Conservation (phyloP, 2,329 filamentous ascomycete genomes). For the Phialocephala subalpina region DNA sequence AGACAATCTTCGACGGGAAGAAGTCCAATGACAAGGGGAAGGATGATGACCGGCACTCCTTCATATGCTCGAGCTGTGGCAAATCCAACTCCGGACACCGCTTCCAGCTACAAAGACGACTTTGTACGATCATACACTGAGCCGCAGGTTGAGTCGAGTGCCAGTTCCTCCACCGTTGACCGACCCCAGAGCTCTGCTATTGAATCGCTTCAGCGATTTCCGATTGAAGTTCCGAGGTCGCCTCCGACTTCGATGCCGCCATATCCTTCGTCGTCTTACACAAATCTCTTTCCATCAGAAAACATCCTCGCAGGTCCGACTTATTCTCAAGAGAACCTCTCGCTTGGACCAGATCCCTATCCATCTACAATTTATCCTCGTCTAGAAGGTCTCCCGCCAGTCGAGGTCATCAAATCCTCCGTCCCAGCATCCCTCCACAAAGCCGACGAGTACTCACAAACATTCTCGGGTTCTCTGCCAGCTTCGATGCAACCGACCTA, state of each 20-base stretch:
- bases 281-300: conserved; percentile 12
- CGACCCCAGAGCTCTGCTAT: conserved; percentile 30
- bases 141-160: conserved; percentile 22
- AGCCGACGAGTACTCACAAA: conserved; percentile 24
- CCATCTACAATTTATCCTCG: conserved; percentile 34
- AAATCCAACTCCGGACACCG: conserved; percentile 32
- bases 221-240: conserved; percentile 11
- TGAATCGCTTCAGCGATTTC: conserved; percentile 33
- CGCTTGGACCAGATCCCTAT: conserved; percentile 18
- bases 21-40: conserved; percentile 32
- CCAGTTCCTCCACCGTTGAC: conserved; percentile 19
- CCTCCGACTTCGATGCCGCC: conserved; percentile 18
- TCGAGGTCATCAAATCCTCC: conserved; percentile 25
- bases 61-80: conserved; percentile 42
- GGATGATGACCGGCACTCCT: conserved; percentile 40
- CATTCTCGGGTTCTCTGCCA: conserved; percentile 25
- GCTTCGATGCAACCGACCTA: conserved; percentile 7
- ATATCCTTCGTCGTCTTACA: conserved; percentile 24
- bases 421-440: conserved; percentile 20
- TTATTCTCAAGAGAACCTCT: conserved; percentile 29
- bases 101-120: conserved; percentile 27
- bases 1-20: conserved; percentile 29
- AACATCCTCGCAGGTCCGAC: conserved; percentile 12
- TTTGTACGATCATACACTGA: conserved; percentile 19
- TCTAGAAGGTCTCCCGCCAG: conserved; percentile 34